These are phyloP conservation scores for Neurospora intermedia DNA, from an alignment of 495 filamentous ascomycete genomes.

Conservation along the genomic window DNA sequence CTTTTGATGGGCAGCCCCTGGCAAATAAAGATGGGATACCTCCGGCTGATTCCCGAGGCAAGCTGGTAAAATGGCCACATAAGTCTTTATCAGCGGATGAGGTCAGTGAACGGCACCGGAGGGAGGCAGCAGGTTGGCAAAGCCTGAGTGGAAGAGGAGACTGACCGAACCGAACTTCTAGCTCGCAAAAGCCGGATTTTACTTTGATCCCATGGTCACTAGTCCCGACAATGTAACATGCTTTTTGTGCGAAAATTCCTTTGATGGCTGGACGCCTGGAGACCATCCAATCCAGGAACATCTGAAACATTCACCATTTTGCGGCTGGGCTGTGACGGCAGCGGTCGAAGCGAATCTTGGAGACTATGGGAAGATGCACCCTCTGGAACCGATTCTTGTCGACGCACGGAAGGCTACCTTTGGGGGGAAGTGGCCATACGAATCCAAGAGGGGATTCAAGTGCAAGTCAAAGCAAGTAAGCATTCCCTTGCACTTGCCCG, in stretches of 20 bases:
- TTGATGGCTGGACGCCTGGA: constrained; percentile 81
- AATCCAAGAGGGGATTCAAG: constrained; percentile 75
- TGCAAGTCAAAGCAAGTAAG: constrained; percentile 78
- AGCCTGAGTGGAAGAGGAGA: not conserved
- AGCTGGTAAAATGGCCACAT: constrained; percentile 67
- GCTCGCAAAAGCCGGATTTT: constrained; percentile 87
- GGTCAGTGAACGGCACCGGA: constrained; percentile 32
- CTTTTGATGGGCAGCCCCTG: constrained; percentile 48
- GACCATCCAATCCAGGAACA: constrained; percentile 79
- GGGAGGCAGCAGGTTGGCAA: not conserved
- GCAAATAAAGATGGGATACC: constrained; percentile 56
- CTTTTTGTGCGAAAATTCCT: constrained; percentile 65
- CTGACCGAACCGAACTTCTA: constrained; percentile 23
- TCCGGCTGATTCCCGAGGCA: constrained; percentile 44
- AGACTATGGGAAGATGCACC: constrained; percentile 58
- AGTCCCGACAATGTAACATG: constrained; percentile 83
- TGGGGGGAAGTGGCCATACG: constrained; percentile 71
- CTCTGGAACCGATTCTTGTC: constrained; percentile 53
- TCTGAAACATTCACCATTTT: constrained; percentile 65
- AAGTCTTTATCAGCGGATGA: constrained; percentile 51
- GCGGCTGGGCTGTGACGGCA: constrained; percentile 79
- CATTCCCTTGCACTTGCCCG: not conserved
- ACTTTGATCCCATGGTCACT: constrained; percentile 61
- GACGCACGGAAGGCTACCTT: constrained; percentile 78
- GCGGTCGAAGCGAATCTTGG: constrained; percentile 56